These are phyloP conservation scores for Pleurozium schreberi DNA, from an alignment of 225 moss, liverwort and hornwort genomes.

Conservation along the genomic window DNA sequence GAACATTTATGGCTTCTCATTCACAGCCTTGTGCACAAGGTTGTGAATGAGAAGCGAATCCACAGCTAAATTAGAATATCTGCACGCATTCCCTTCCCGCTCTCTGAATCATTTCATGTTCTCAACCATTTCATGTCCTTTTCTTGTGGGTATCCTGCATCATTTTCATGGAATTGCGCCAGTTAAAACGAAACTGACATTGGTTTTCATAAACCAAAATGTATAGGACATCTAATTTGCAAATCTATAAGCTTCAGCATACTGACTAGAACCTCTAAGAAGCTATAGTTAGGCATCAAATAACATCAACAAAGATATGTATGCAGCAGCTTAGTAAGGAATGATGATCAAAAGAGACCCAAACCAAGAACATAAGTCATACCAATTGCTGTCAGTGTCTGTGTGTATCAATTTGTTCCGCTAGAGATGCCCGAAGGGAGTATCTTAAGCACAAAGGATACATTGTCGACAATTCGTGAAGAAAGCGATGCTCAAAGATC, in stretches of 20 bases:
- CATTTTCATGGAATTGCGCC: neutral
- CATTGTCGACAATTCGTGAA: neutral
- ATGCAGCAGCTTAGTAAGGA: neutral
- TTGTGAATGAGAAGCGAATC: no score
- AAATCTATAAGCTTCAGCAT: no score
- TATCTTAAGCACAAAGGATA: neutral
- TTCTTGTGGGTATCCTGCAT: no score
- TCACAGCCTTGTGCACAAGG: neutral
- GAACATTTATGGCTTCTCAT: neutral
- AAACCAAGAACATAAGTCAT: neutral
- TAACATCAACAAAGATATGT: neutral
- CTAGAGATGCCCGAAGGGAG: neutral
- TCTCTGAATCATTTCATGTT: neutral
- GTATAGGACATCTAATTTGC: no score
- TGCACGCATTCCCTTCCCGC: neutral
- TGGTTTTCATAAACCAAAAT: neutral
- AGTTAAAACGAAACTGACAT: neutral
- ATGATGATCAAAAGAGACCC: neutral
- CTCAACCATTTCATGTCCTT: neutral
- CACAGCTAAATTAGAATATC: neutral
- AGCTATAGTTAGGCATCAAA: neutral
- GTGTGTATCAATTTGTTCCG: neutral
- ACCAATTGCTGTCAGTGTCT: neutral
- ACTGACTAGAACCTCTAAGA: neutral
- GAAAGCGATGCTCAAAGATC: neutral